Conservation (phyloP, 2,329 filamentous ascomycete species). For the Xylaria sp. region DNA sequence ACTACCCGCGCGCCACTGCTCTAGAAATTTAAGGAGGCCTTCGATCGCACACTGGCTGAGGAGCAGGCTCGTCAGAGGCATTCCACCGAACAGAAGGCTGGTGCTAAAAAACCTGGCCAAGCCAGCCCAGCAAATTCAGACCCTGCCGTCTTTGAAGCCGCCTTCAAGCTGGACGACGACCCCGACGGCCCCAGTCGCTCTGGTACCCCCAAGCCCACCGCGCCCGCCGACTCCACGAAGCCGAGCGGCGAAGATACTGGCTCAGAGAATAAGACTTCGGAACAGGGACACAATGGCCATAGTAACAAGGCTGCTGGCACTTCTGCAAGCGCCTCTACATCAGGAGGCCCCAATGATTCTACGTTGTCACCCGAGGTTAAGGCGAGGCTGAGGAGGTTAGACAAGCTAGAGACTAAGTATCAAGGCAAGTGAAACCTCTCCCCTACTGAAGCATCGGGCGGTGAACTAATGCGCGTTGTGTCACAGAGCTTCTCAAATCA, state of each 20-base stretch:
- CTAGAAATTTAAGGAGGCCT: conserved; percentile 83
- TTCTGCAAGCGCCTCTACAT: conserved; percentile 30
- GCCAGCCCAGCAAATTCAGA: conserved; percentile 70
- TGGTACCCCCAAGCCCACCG: conserved; percentile 64
- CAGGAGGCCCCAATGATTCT: conserved; percentile 42
- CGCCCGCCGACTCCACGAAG: conserved; percentile 51
- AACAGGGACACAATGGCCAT: conserved; percentile 30
- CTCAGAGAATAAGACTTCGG: conserved; percentile 37
- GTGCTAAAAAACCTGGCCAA: conserved; percentile 56
- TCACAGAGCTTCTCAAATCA: conserved; percentile 83
- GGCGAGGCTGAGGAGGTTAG: conserved; percentile 82
- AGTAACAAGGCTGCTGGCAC: conserved; percentile 14
- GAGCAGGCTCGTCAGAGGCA: conserved; percentile 84
- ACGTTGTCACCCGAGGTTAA: conserved; percentile 77
- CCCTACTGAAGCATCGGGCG: conserved; percentile 8
- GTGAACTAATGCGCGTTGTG: conserved; percentile 24
- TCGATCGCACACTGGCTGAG: conserved; percentile 89
- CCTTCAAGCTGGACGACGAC: conserved; percentile 89
- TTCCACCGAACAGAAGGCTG: conserved; percentile 58
- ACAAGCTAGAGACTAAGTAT: conserved; percentile 89
- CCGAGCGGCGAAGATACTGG: conserved; percentile 38
- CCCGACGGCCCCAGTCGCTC: conserved; percentile 75
- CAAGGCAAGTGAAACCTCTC: conserved; percentile 67
- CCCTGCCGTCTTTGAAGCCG: conserved; percentile 86
- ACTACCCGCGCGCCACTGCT: conserved; percentile 10